phyloP scores from a whole-genome alignment of 139 green algal species.

The Haematococcus sp. region DNA sequence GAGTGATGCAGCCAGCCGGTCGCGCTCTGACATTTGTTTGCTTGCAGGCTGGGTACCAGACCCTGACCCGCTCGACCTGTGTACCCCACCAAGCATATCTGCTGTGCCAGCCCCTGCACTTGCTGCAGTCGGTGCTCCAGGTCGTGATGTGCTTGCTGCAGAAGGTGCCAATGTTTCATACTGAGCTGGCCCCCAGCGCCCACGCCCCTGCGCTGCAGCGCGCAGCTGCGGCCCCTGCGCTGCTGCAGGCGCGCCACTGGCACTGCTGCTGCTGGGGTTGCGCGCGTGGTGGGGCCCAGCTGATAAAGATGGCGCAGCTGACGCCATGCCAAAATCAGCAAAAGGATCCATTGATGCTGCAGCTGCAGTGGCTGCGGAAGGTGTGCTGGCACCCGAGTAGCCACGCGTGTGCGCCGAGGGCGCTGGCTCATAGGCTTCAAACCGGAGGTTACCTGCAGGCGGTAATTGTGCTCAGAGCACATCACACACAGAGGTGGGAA shows the following conservation, averaged over 20 bases:
- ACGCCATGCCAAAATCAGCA: conserved; percentile 1
- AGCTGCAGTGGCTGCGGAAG: conserved; percentile 2
- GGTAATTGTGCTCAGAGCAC: not conserved
- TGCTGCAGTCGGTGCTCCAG: not conserved
- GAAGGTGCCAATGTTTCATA: conserved; percentile 1
- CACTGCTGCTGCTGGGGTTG: conserved; percentile 1
- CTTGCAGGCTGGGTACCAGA: not conserved
- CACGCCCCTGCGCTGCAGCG: not conserved
- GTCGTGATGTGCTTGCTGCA: not conserved
- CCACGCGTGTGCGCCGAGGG: not conserved
- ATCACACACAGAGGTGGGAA: too few relatives aligned
- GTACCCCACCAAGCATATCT: not conserved
- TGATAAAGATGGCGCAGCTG: not conserved
- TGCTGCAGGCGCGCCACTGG: not conserved
- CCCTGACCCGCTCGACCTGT: not conserved
- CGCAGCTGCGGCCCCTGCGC: conserved; percentile 17
- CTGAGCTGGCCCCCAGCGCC: conserved; percentile 31
- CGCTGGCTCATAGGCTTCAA: conserved; percentile 32
- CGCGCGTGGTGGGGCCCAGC: not conserved
- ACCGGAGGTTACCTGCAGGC: conserved; percentile 17
- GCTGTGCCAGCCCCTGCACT: not conserved
- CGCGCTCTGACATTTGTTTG: conserved; percentile 22
- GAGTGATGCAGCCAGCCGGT: conserved; percentile 44
- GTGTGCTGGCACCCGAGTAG: not conserved
- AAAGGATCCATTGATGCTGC: not conserved